Evolutionary conservation across 2,329 filamentous ascomycete species (phyloP), one percentile per base, ranked within the genome.

Genomic region (Alternaria gaisen): DNA sequence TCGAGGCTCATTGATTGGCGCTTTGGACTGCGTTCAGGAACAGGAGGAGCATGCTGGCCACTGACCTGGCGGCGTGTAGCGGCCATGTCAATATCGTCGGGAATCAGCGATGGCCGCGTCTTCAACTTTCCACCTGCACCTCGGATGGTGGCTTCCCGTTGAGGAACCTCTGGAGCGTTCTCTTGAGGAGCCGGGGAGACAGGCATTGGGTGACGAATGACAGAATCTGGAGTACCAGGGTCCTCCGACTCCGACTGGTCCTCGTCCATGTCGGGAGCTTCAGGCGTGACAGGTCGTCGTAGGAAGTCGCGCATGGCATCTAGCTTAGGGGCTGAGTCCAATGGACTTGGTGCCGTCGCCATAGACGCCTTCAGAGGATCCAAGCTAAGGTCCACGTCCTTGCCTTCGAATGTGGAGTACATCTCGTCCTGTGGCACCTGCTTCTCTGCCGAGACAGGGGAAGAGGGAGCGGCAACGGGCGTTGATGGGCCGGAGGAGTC

Each of bases 71-170:
- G 88, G 66, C 94, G 89, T 68, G 91, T 88, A 69, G 94, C 92
- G 42, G 93, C 90, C 93, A 98, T 97, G 5, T 91, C 86, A 57
- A 88, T 83, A 77, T 98, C 94, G 1, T 92, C 90, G 2, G 93
- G 94, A 0, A 94, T 97, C 40, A 93, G 88, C 2, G 94, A 97
- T 16, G 93, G 88, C 34, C 94, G 87, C 0, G 94, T 95, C 83
- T 97, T 97, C 41, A 98, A 85, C 77, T 90, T 93, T 11, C 92
- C 92, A 8, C 93, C 92, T 22, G 91, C 89, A 9, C 93, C 91
- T 77, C 94, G 95, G 80, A 98, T 94, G 0, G 94, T 97, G 5
- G 94, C 93, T 48, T 92, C 82, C 47, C 89, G 87, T 70, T 97
- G 93, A 1, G 94, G 93, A 59, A 98, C 88, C 36, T 84, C 84